Evolutionary conservation across 2,329 filamentous ascomycete genomes (phyloP), one percentile per base, ranked within the genome.

Genomic region (Rhynchosporium graminicola): DNA sequence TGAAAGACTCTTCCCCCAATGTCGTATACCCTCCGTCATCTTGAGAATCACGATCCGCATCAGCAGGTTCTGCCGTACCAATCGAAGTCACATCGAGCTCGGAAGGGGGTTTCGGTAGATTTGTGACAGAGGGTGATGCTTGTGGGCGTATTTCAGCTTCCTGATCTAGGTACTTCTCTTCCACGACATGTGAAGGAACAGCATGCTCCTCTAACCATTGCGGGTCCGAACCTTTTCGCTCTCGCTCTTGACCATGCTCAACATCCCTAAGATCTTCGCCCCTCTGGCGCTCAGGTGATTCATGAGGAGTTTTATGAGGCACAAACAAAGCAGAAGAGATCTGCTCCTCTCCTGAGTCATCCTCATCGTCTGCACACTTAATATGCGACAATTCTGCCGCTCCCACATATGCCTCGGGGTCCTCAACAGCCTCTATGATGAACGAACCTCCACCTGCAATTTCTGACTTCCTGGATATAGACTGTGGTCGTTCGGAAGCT

Each of bases 301-400:
- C 73, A 63, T 80, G 71, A 48, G 71, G 68, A 29, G 81, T 82
- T 70, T 91, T 87, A 77, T 94, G 91, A 47, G 91, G 91, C 54
- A 92, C 81, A 73, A 95, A 95, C 46, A 92, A 82, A 29, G 91
- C 91, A 38, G 90, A 94, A n/a, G 89, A 92, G 65, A 95, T 92
- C 75, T 94, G 91, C 74, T 95, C 91, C 73, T 90, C 87, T 62
- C 90, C 88, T 13, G 89, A 92, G 60, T 83, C 81, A 36, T 83
- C 80, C 54, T 83, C 82, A 29, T 83, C 82, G 26, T 74, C 71
- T 31, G 57, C 52, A 57, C 65, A 68, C 55, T 70, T 71, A 28
- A 61, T 42, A 9, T 62, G 61, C 7, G 64, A 63, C 8, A 67
- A 40, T 9, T 66, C 64, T 10, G 50, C 77, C 40, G 80, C 79